Evolutionary conservation across 345 rosid genomes (phyloP), one percentile per base, ranked within the genome.

Genomic region (Populus euphratica): DNA sequence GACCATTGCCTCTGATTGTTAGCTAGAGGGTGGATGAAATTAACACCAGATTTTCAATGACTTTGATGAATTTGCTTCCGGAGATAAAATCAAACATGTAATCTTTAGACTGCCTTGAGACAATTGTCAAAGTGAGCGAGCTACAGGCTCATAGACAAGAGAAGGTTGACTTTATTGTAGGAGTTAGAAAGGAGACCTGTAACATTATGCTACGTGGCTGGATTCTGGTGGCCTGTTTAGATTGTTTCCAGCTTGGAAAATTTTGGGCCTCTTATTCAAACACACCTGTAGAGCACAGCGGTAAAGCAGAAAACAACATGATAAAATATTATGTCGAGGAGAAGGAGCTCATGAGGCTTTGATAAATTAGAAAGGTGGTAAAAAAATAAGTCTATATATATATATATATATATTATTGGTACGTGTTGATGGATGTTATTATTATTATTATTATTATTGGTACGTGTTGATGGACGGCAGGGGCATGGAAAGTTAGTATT

Each of bases 1-100:
- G 89, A 86, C 87, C 71, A 63, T 78, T 59, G 68, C 3, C 27
- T 68, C 50, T 47, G 23, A 17, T 33, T 73, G 84, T 79, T 86
- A 83, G 91, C 85, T 88, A 38, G 80, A 76, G 87, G 84, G 86
- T 84, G 73, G 89, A 86, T 83, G 86, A 54, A 83, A 76, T 25
- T 49, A 79, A 61, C 80, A 79, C 81, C 89, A 47, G 76, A 86
- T 77, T 88, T 78, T 86, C 78, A 79, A 81, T 76, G 76, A 70
- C 72, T 84, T 84, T 86, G 82, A 81, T 86, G 82, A 82, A 81
- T 78, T 76, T 54, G 70, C 68, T 73, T 6, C 54, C 66, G 8
- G 6, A n/a, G 25, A 50, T 9, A 16, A 31, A 17, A n/a, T 54
- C 38, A 64, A 7, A 1, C 11, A 29, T 52, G 29, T n/a, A 56